Evolutionary conservation across 2,329 filamentous ascomycete species (phyloP).

Genomic region (Aspergillus aculeatinus): DNA sequence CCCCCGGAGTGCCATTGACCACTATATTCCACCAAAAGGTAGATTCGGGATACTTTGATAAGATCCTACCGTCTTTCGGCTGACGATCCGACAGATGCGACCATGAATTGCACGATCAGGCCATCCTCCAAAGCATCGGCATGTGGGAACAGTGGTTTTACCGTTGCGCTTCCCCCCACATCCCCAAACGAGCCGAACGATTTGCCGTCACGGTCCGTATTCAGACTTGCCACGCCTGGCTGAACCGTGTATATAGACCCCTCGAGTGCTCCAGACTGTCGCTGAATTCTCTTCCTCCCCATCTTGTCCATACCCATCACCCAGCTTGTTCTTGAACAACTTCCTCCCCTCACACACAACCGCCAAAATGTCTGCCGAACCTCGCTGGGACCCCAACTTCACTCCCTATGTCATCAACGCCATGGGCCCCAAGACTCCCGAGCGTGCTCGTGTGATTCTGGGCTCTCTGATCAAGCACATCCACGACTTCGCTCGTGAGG

Average conservation of each 20-base stretch:
- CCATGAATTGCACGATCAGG: conserved; percentile 3
- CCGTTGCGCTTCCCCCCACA: conserved; percentile 34
- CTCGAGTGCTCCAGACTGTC: conserved; percentile 4
- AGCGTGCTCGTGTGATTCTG: conserved; percentile 64
- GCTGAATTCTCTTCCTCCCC: conserved; percentile 2
- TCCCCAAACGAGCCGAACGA: conserved; percentile 20
- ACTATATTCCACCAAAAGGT: neutral
- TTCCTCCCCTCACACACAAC: conserved; percentile 1
- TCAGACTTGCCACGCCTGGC: conserved; percentile 8
- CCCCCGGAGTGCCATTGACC: neutral
- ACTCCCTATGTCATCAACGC: conserved; percentile 70
- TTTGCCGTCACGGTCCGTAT: conserved; percentile 22
- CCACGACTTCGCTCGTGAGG: conserved; percentile 75
- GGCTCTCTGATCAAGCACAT: conserved; percentile 66
- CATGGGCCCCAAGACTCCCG: conserved; percentile 68
- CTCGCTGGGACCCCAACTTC: conserved; percentile 66
- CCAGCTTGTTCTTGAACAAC: neutral
- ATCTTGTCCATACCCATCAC: neutral
- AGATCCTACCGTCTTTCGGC: conserved; percentile 5
- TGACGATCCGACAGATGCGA: conserved; percentile 1
- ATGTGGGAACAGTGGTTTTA: conserved; percentile 30
- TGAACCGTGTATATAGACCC: conserved; percentile 20
- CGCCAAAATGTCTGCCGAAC: conserved; percentile 21
- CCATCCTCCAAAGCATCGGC: conserved; percentile 8
- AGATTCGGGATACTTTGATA: neutral